Base-by-base conservation (phyloP, 768 basidiomycete species). In the Lactarius akahatsu region DNA sequence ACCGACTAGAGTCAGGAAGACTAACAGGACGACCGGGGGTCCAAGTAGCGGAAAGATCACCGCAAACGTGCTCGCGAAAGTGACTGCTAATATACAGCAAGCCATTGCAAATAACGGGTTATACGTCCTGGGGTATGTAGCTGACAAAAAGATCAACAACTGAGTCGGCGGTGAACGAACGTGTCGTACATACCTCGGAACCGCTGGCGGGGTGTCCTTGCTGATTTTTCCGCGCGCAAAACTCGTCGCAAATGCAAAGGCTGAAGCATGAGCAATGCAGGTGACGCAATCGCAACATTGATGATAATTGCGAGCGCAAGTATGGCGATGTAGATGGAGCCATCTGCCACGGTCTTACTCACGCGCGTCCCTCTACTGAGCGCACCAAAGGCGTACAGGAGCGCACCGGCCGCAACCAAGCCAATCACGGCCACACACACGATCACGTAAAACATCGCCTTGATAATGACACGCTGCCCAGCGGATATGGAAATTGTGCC, bases 41-140 rank as follows among this genome's bases (percentile, higher is more conserved):
- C 83, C 86, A 64, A 93, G 84, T 61, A 92, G 77, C 1, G 92
- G 91, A 74, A 92, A 92, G 62, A 92, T 84, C 56, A 92, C 76
- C 32, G 86, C 78, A 77, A 93, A 91, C 9, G 84, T 85, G 28
- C 88, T 87, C 52, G 89, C 87, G 75, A 91, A 88, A 38, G 89
- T 79, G 66, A 92, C 79, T 43, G 84, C 88, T 56, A 92, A 79
- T 59, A 88, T 77, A 73, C 86, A 88, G 50, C 86, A 84, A 57
- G 84, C 84, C 40, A 85, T 83, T 26, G 87, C 85, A 74, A 85
- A 87, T 3, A 88, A 80, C 15, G 89, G 87, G 64, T 90, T 84
- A 71, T 90, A 91, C 32, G 84, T 82, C 71, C 82, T 79, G 38
- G 92, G 91, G 72, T 89, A 91, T 68, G 89, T 79, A 69, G 89